Conservation (phyloP, 192 early-diverging fungal genomes). For the Mortierella claussenii region DNA sequence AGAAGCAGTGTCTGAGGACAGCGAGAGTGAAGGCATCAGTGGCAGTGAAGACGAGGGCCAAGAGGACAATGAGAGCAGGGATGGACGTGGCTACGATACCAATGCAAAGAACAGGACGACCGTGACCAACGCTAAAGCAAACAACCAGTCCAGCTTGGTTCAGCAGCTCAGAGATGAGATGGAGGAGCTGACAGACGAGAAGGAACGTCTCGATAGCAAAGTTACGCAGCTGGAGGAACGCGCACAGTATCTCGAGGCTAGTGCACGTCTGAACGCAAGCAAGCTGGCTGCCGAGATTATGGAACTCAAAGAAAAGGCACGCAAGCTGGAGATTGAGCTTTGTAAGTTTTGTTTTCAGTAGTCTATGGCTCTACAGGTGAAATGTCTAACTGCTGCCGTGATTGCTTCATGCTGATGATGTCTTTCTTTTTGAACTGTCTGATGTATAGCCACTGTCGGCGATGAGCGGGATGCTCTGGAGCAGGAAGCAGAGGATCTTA, state of each 20-base stretch:
- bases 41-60: background rate
- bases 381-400: too few species aligned
- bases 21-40: background rate
- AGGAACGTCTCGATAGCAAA: conserved; percentile 12
- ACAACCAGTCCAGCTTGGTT: background rate
- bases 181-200: conserved; percentile 16
- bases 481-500: conserved; percentile 11
- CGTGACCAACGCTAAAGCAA: too few species aligned
- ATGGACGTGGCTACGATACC: background rate
- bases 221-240: conserved; percentile 35
- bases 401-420: too few species aligned
- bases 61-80: too few species aligned
- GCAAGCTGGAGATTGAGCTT: conserved; percentile 38
- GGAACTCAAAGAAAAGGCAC: conserved; percentile 39
- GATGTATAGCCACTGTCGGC: conserved; percentile 13
- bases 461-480: conserved; percentile 30
- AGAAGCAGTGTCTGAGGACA: too few species aligned
- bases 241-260: conserved; percentile 35
- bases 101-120: too few species aligned
- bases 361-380: too few species aligned
- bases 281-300: conserved; percentile 33
- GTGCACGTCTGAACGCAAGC: conserved; percentile 30
- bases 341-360: conserved; percentile 29
- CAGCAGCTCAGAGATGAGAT: conserved; percentile 33
- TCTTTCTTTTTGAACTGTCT: background rate